Conservation (phyloP, 2,329 filamentous ascomycete genomes). For the Hirsutella rhossiliensis region DNA sequence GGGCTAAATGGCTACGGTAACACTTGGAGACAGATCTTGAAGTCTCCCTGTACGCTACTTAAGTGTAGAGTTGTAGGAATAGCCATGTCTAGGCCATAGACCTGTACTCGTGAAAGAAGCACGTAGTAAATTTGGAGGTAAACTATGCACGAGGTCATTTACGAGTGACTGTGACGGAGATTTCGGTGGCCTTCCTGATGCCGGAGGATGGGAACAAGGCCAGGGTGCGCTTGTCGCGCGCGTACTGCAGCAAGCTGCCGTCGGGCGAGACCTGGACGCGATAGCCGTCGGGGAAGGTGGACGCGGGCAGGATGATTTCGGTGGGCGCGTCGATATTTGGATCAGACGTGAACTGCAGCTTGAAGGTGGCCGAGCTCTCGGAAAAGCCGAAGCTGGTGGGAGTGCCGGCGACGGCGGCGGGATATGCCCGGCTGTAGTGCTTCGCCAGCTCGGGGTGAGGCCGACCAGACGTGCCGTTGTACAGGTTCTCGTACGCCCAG, state of each 20-base stretch:
- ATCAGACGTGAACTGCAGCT: conserved; percentile 5
- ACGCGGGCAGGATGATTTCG: conserved; percentile 7
- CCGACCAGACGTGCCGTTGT: conserved; percentile 5
- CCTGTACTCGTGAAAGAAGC: too few species aligned
- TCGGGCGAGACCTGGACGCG: conserved; percentile 2
- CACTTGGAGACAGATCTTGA: too few species aligned
- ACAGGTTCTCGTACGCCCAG: conserved; percentile 10
- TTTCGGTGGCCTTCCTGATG: neutral
- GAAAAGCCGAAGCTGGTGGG: conserved; percentile 6
- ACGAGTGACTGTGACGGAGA: neutral
- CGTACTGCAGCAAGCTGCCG: conserved; percentile 1
- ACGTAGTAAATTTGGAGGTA: too few species aligned
- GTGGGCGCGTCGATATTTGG: conserved; percentile 5
- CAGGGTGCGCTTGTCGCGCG: neutral
- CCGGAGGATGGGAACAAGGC: neutral
- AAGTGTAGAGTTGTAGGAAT: too few species aligned
- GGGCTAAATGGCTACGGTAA: too few species aligned
- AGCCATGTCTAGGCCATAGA: too few species aligned
- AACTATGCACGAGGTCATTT: neutral
- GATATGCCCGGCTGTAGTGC: conserved; percentile 8
- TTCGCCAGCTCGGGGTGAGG: conserved; percentile 6
- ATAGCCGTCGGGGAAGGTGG: conserved; percentile 6
- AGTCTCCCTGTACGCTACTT: too few species aligned
- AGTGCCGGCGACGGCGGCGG: conserved; percentile 6
- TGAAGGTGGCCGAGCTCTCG: conserved; percentile 3